phyloP scores from a whole-genome alignment of 495 filamentous ascomycete genomes.

The Pyrenopolyporus hunteri region DNA sequence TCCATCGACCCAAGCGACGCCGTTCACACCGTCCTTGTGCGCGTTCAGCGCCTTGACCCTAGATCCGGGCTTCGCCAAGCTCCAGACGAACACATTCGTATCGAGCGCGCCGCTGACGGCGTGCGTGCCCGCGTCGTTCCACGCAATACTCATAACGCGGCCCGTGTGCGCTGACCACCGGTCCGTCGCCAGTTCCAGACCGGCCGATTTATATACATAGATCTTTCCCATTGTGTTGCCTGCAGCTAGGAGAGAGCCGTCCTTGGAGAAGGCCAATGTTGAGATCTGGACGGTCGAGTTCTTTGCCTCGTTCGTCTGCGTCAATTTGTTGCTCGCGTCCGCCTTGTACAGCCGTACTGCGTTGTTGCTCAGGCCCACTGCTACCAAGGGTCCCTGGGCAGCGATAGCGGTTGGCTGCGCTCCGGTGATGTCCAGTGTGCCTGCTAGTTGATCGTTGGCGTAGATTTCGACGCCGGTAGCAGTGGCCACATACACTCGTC shows the following conservation, averaged over 20 bases:
- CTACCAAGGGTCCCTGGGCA: conserved; percentile 67
- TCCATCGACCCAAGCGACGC: conserved; percentile 79
- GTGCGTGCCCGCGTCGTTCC: conserved; percentile 76
- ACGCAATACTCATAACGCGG: conserved; percentile 80
- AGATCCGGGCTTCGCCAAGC: conserved; percentile 78
- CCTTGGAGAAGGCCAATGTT: conserved; percentile 76
- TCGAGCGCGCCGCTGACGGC: conserved; percentile 86
- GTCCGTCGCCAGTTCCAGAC: conserved; percentile 67
- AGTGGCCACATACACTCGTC: conserved; percentile 68
- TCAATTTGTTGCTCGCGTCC: conserved; percentile 53
- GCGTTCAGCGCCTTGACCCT: conserved; percentile 80
- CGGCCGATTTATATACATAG: conserved; percentile 68
- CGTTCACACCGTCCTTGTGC: conserved; percentile 94
- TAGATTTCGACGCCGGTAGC: conserved; percentile 69
- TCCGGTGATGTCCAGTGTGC: conserved; percentile 49
- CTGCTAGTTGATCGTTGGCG: conserved; percentile 60
- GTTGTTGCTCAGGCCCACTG: conserved; percentile 76
- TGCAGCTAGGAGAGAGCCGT: conserved; percentile 74
- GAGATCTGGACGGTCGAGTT: conserved; percentile 64
- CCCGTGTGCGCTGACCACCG: conserved; percentile 94
- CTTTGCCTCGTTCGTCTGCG: conserved; percentile 51
- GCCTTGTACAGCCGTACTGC: conserved; percentile 73
- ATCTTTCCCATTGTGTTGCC: conserved; percentile 89
- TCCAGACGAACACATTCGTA: conserved; percentile 92
- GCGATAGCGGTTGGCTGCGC: conserved; percentile 74